Evolutionary conservation across 164 flowering plant species (phyloP).

Genomic region (Aristolochia fimbriata): DNA sequence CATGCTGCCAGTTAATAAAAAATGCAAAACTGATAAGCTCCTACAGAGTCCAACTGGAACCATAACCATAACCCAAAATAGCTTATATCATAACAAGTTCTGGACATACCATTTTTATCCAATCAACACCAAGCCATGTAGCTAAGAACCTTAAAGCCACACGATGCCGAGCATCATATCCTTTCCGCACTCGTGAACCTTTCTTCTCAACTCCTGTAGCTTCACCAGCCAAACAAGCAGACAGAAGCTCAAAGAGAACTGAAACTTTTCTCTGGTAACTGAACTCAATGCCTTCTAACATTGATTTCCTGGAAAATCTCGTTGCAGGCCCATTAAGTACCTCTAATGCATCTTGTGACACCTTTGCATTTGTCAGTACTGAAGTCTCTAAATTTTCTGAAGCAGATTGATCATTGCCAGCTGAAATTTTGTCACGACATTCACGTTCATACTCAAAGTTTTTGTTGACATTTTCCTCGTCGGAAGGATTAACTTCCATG

Average conservation of each 20-base stretch:
- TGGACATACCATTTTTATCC: conserved; percentile 75
- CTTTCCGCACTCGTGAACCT: conserved; percentile 41
- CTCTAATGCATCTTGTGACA: conserved; percentile 10
- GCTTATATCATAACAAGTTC: conserved; percentile 5
- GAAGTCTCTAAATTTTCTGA: conserved; percentile 18
- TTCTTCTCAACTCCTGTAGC: conserved; percentile 39
- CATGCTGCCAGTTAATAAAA: no score
- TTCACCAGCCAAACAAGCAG: conserved; percentile 77
- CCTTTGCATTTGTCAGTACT: conserved; percentile 8
- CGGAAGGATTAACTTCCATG: conserved; percentile 38
- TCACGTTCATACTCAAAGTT: conserved; percentile 46
- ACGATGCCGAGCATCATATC: conserved; percentile 97
- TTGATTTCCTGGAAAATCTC: conserved; percentile 29
- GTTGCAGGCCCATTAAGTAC: conserved; percentile 15
- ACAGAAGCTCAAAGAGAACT: conserved; percentile 79
- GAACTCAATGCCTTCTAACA: conserved; percentile 45
- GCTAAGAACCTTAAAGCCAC: conserved; percentile 79
- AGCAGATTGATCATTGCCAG: conserved; percentile 18
- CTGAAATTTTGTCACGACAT: conserved; percentile 41
- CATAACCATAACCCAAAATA: not conserved
- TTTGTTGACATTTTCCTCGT: conserved; percentile 35
- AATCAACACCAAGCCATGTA: conserved; percentile 82
- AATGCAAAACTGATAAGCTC: no score
- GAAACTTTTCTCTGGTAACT: conserved; percentile 57
- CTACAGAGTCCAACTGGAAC: not conserved